Conservation (phyloP, 768 basidiomycete species). For the Podaxis pistillaris region DNA sequence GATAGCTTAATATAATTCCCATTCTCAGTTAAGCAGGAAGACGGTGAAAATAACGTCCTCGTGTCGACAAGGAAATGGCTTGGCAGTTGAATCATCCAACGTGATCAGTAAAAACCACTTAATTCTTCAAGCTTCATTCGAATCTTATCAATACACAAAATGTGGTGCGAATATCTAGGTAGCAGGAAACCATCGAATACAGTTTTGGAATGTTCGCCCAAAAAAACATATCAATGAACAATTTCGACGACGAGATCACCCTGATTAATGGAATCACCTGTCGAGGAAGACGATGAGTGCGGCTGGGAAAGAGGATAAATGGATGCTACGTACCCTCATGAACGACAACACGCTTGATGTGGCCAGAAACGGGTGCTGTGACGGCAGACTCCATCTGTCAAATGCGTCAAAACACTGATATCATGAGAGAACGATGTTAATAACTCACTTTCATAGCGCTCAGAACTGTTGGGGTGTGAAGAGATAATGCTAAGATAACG, state of each 20-base stretch:
- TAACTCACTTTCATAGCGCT: conserved; percentile 91
- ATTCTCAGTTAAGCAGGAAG: not conserved
- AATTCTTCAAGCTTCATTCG: not conserved
- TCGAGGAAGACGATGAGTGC: conserved; percentile 8
- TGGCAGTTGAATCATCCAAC: not conserved
- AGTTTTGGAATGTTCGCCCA: not conserved
- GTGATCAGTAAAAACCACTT: not conserved
- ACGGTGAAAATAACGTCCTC: not conserved
- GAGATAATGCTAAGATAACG: conserved; percentile 22
- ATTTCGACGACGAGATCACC: conserved; percentile 92
- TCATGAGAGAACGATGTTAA: conserved; percentile 14
- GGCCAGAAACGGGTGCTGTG: conserved; percentile 94
- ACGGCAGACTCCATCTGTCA: conserved; percentile 95
- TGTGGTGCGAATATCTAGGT: conserved; percentile 2
- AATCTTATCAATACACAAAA: conserved; percentile 25
- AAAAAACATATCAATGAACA: conserved; percentile 46
- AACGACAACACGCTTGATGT: conserved; percentile 91
- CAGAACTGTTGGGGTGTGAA: conserved; percentile 53
- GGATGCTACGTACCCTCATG: conserved; percentile 61
- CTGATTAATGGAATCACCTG: conserved; percentile 93
- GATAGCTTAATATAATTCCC: not conserved
- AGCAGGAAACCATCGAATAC: not conserved
- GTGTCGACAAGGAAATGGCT: not conserved
- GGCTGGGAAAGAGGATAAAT: not conserved
- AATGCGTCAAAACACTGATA: conserved; percentile 17